Evolutionary conservation across 257 asterid genomes (phyloP).

Genomic region (Primulina tabacum): DNA sequence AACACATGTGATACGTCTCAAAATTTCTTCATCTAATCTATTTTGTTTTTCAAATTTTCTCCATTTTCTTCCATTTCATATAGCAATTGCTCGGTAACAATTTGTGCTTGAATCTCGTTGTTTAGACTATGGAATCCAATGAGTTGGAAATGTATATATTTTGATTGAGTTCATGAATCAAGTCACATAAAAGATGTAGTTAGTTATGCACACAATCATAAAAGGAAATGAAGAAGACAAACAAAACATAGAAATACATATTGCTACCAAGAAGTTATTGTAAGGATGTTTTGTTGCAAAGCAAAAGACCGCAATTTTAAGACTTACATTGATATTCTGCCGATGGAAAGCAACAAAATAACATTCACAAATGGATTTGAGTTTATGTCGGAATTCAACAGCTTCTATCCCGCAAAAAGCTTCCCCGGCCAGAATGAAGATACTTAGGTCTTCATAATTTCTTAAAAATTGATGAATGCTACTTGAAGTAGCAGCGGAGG

Average conservation of each 20-base stretch:
- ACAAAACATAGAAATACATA: slow-evolving; percentile 23
- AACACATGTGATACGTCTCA: not conserved
- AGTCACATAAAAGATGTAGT: not conserved
- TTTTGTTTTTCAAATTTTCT: slow-evolving; percentile 1
- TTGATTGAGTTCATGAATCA: not conserved
- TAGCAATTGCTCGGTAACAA: not conserved
- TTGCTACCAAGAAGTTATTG: slow-evolving; percentile 15
- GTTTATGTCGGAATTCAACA: slow-evolving; percentile 90
- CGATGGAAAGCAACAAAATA: slow-evolving; percentile 93
- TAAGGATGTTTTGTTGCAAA: slow-evolving; percentile 16
- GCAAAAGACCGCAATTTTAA: slow-evolving; percentile 19
- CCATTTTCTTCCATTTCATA: not conserved
- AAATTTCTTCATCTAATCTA: not conserved
- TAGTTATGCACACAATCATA: slow-evolving; percentile 6
- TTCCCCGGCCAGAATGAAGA: slow-evolving; percentile 90
- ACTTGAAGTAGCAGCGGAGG: slow-evolving; percentile 76
- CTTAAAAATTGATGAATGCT: slow-evolving; percentile 94
- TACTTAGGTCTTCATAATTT: slow-evolving; percentile 85
- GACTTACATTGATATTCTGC: slow-evolving; percentile 90
- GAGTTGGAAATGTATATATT: not conserved
- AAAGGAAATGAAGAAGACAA: slow-evolving; percentile 18
- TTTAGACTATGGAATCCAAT: not conserved
- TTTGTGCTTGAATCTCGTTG: not conserved
- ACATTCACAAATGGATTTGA: slow-evolving; percentile 78
- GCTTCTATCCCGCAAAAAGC: slow-evolving; percentile 95